Evolutionary conservation across 148 eudicot species (phyloP).

Genomic region (Pharnaceum exiguum): DNA sequence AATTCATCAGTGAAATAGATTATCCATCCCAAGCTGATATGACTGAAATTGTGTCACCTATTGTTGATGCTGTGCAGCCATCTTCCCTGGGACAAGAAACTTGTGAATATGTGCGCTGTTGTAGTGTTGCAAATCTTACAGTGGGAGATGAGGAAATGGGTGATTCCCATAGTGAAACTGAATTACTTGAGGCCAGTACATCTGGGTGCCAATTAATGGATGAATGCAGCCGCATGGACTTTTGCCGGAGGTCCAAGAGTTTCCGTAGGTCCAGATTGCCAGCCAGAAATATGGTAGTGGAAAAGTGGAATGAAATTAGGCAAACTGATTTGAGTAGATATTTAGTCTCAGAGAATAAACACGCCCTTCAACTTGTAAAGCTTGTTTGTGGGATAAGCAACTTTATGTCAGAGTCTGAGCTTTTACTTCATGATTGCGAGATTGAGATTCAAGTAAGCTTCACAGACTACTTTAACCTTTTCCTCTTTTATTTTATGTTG

Average conservation of each 20-base stretch:
- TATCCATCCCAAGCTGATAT: slow-evolving; percentile 27
- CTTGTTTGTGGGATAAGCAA: slow-evolving; percentile 50
- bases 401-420: slow-evolving; percentile 74
- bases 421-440: slow-evolving; percentile 59
- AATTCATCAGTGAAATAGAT: slow-evolving; percentile 38
- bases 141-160: slow-evolving; percentile 47
- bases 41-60: slow-evolving; percentile 27
- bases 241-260: slow-evolving; percentile 38
- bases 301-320: slow-evolving; percentile 72
- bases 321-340: slow-evolving; percentile 42
- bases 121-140: slow-evolving; percentile 20
- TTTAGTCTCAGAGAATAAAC: slow-evolving; percentile 42
- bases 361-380: slow-evolving; percentile 35
- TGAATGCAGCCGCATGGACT: slow-evolving; percentile 88
- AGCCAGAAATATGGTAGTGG: slow-evolving; percentile 43
- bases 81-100: slow-evolving; percentile 16
- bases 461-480: neutral
- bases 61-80: slow-evolving; percentile 12
- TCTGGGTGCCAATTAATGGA: slow-evolving; percentile 66
- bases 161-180: slow-evolving; percentile 51
- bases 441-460: slow-evolving; percentile 20
- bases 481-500: neutral
- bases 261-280: slow-evolving; percentile 23
- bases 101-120: slow-evolving; percentile 19
- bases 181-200: slow-evolving; percentile 36